Conservation (phyloP, 2,329 filamentous ascomycete species). For the Trichoderma atroviride region DNA sequence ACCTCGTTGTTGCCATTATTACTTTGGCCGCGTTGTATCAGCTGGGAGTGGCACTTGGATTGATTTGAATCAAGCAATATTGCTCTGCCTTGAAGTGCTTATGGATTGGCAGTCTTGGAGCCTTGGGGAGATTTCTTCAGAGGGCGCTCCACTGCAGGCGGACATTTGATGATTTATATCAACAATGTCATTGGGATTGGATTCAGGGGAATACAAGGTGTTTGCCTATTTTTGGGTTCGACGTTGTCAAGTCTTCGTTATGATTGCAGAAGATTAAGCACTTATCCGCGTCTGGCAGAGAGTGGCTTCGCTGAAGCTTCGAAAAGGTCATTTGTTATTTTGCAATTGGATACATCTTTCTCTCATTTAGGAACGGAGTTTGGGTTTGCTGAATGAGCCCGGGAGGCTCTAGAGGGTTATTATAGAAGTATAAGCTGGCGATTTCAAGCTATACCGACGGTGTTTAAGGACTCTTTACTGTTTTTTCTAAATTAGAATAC, state of each 20-base stretch:
- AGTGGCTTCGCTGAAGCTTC: not conserved
- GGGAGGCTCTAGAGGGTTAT: not conserved
- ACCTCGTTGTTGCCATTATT: constrained; percentile 27
- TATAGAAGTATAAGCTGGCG: not conserved
- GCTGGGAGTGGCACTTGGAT: not conserved
- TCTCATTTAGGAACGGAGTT: not conserved
- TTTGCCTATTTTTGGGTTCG: no score
- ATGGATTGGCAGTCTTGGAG: no score
- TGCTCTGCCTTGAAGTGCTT: not conserved
- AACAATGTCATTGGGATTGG: not conserved
- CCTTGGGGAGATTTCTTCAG: no score
- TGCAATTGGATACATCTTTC: not conserved
- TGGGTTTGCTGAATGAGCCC: not conserved
- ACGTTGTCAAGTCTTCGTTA: no score
- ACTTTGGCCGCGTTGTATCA: not conserved
- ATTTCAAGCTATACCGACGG: not conserved
- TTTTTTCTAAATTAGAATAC: not conserved
- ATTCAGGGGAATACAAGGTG: not conserved
- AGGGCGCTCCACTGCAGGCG: no score
- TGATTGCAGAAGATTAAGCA: no score
- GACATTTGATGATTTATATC: no score
- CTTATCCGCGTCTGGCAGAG: no score
- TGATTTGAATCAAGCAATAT: not conserved
- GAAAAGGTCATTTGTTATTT: not conserved
- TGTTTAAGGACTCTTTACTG: not conserved